Base-by-base conservation (phyloP, 345 rosid genomes). In the thale cress (Arabidopsis thaliana) region DNA sequence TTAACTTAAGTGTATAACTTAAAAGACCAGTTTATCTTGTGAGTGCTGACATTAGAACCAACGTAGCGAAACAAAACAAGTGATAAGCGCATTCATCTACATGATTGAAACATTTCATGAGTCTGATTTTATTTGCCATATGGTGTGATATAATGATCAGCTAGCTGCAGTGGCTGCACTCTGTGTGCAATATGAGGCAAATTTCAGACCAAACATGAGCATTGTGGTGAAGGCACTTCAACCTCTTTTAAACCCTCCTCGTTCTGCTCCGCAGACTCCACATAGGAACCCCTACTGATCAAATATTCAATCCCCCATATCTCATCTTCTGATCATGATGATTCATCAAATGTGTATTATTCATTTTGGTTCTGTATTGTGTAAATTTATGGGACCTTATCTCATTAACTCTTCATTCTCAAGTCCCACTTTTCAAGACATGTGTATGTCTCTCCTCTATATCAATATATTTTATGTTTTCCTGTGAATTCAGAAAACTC, bases 191-290 rank as follows among this genome's bases (percentile, higher is more conserved):
- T 88, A 88, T 30, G 93, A 90, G 84, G 87, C 93, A 41, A 89
- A 90, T 78, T 87, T 90, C 68, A 81, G 91, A 56, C 96, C 96
- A 51, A 90, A 85, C 74, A 88, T 90, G 90, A 84, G 90, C 85
- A 88, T 90, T 24, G 87, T 90, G 46, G 93, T 88, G 34, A 88
- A 90, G 80, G 91, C 93, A 63, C 90, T 88, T 71, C 89, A 85
- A 68, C 88, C 97, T 25, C 88, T 91, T 65, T 53, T 84, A 63
- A 76, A 76, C 65, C 75, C 75, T 24, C 80, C 69, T 60, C 79
- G 83, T 49, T 60, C 78, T 41, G 70, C 84, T 16, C 57, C 81
- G 3, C 75, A 52, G 48, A 77, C 72, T 70, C 80, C 80, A n/a
- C 79, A 60, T 42, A 61, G 79, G 64, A 76, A 51, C 57, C 74